phyloP scores from a whole-genome alignment of 306 rosid genomes.

The Carpinus viminea region DNA sequence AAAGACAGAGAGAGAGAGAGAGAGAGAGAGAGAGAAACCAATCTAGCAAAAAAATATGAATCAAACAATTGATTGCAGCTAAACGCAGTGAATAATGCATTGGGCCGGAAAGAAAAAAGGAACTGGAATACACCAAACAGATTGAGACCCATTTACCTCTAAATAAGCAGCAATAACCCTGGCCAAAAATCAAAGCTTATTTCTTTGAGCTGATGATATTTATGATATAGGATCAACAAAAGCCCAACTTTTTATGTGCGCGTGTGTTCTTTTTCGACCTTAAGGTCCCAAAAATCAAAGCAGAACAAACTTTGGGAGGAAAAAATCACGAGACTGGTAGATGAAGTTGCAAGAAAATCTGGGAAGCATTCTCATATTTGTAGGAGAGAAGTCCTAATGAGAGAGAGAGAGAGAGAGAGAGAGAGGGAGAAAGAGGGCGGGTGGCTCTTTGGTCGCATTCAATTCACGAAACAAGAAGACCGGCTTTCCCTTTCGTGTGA shows the following conservation, averaged over 20 bases:
- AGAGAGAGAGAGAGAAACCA: slow-evolving; percentile 1
- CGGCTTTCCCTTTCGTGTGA: slow-evolving; percentile 53
- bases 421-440: slow-evolving; percentile 15
- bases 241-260: neutral
- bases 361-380: slow-evolving; percentile 56
- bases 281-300: slow-evolving; percentile 29
- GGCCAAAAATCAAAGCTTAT: slow-evolving; percentile 22
- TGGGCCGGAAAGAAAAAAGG: slow-evolving; percentile 30
- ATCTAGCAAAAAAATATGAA: slow-evolving; percentile 30
- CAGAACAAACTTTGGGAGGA: slow-evolving; percentile 30
- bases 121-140: slow-evolving; percentile 12
- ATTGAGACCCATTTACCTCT: slow-evolving; percentile 38
- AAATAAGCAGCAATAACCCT: slow-evolving; percentile 14
- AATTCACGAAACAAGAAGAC: slow-evolving; percentile 50
- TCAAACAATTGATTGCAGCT: slow-evolving; percentile 30
- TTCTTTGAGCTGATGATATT: neutral
- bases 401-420: slow-evolving; percentile 7
- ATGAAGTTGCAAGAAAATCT: slow-evolving; percentile 44
- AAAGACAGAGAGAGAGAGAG: neutral
- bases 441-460: slow-evolving; percentile 51
- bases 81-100: slow-evolving; percentile 20
- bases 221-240: neutral
- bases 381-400: slow-evolving; percentile 38
- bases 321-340: slow-evolving; percentile 31
- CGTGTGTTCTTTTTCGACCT: slow-evolving; percentile 22